Base-by-base conservation (phyloP, 2,329 filamentous ascomycete species). In the Pseudocercospora fijiensis region DNA sequence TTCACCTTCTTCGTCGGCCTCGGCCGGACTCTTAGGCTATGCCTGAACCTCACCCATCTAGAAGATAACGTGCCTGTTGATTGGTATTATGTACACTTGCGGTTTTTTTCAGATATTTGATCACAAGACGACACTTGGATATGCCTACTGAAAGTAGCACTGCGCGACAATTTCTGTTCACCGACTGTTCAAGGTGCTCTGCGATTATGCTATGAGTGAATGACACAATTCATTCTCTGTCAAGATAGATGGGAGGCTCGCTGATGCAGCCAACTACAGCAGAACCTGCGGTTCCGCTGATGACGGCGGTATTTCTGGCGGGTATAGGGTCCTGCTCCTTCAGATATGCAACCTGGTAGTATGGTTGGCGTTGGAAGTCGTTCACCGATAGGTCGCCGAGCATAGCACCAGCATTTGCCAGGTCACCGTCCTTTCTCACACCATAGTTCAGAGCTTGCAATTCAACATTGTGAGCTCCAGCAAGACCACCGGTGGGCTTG, bases 391-490 rank as follows among this genome's bases (percentile, higher is more conserved):
- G 20, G 51, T 55, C 13, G 24, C 51, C 51, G 24, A 55, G 51
- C 51, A 18, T n/a, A 7, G 24, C 27, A 24, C 51, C 28, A 27
- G 24, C 20, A 5, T 24, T 30, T 2, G 24, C 18, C 2, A 55
- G 24, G 9, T 30, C 51, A 9, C 24, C 51, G n/a, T 27, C 6
- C 9, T 55, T 18, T 30, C 18, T 55, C 24, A 24, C 2, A 3
- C 28, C 20, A 30, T 55, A 55, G 24, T 9, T 9, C 20, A 27
- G 26, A 55, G 51, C 51, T 18, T 20, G 18, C 24, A 24, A 18
- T 55, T 55, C 51, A 24, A 55, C 51, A 18, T 24, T 55, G 3
- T 55, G 51, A 30, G 51, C 51, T 9, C 51, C 51, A 55, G 51
- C 51, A 18, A 55, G 51, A 27, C 11, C 51, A 11, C 51, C 51